Conservation (phyloP, 1,139 yeast genomes). For the Magnusiomyces fungicola region DNA sequence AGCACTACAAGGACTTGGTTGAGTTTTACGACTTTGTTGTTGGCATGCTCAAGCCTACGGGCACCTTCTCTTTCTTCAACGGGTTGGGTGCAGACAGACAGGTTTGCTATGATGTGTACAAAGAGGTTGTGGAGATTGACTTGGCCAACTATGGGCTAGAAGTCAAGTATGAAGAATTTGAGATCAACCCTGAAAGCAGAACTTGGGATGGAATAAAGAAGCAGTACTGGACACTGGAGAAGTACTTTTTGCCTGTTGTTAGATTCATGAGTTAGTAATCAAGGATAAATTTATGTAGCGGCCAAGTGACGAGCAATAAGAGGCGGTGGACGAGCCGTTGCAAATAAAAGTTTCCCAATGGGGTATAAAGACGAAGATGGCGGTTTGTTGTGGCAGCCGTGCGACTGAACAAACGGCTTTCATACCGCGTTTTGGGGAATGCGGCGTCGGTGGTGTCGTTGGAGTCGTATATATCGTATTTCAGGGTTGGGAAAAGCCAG, state of each 20-base stretch:
- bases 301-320: no score
- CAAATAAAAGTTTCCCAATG: no score
- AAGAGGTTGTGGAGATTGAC: conserved; percentile 72
- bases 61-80: conserved; percentile 82
- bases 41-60: conserved; percentile 70
- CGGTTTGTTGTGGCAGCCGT: no score
- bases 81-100: conserved; percentile 96
- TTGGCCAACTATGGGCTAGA: conserved; percentile 68
- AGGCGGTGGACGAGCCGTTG: no score
- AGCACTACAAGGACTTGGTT: conserved; percentile 78
- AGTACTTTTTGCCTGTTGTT: conserved; percentile 16
- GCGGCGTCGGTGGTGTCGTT: no score
- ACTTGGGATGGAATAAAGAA: conserved; percentile 65
- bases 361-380: no score
- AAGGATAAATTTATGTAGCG: no score
- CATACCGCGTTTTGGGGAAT: no score
- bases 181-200: conserved; percentile 23
- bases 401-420: no score
- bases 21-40: conserved; percentile 76
- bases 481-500: no score
- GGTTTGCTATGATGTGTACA: conserved; percentile 83
- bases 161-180: conserved; percentile 40
- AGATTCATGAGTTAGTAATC: conserved; percentile 11
- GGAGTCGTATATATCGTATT: no score
- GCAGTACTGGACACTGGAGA: conserved; percentile 51